phyloP scores from a whole-genome alignment of 345 rosid genomes.

The Clarkia xantiana region DNA sequence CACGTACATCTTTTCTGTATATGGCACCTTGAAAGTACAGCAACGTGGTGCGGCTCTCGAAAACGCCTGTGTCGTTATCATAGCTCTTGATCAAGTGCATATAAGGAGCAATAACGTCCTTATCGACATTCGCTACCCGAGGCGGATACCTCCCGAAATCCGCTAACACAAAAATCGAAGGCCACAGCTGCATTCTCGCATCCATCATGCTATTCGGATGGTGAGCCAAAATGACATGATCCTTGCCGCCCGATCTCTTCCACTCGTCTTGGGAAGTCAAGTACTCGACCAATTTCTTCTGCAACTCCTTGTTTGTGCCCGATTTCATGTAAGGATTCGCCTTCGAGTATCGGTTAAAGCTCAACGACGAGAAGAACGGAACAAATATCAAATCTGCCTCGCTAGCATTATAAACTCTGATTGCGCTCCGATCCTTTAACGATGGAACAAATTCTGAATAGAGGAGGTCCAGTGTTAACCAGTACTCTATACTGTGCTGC shows the following conservation, averaged over 20 bases:
- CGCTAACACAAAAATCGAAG: slow-evolving; percentile 63
- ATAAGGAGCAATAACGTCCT: slow-evolving; percentile 91
- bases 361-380: slow-evolving; percentile 80
- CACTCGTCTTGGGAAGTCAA: slow-evolving; percentile 60
- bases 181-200: slow-evolving; percentile 73
- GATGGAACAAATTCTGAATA: slow-evolving; percentile 45
- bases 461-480: slow-evolving; percentile 90
- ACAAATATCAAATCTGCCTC: slow-evolving; percentile 77
- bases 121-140: slow-evolving; percentile 59
- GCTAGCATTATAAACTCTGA: slow-evolving; percentile 65
- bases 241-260: slow-evolving; percentile 65
- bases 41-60: slow-evolving; percentile 60
- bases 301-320: slow-evolving; percentile 46
- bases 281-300: slow-evolving; percentile 53
- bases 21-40: slow-evolving; percentile 97
- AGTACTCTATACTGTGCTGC: slow-evolving; percentile 92
- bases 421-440: slow-evolving; percentile 34
- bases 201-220: slow-evolving; percentile 87
- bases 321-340: slow-evolving; percentile 39
- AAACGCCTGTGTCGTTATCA: slow-evolving; percentile 46
- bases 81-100: slow-evolving; percentile 58
- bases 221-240: slow-evolving; percentile 85
- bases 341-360: slow-evolving; percentile 66
- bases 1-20: slow-evolving; percentile 82
- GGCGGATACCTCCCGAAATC: slow-evolving; percentile 95